These are phyloP conservation scores for Berkeleyomyces rouxiae DNA, from an alignment of 2,329 filamentous ascomycete genomes.

Conservation along the genomic window DNA sequence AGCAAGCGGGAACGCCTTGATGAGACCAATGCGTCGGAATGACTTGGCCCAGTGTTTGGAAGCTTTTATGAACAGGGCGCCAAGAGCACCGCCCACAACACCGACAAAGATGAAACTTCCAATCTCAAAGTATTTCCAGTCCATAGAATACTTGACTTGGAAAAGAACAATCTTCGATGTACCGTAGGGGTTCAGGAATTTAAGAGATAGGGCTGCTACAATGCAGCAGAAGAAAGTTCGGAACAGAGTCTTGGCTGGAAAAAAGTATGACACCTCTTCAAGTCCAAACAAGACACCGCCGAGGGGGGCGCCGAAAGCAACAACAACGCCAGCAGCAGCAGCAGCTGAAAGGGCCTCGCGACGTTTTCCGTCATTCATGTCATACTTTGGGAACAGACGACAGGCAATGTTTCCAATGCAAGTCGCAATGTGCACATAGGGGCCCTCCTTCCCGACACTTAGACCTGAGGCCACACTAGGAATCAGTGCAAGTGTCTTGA, in stretches of 20 bases:
- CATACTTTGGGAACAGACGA: slow-evolving; percentile 87
- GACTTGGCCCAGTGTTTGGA: slow-evolving; percentile 77
- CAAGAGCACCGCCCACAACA: slow-evolving; percentile 64
- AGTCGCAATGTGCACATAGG: slow-evolving; percentile 93
- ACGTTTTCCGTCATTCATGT: slow-evolving; percentile 82
- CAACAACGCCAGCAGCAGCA: slow-evolving; percentile 78
- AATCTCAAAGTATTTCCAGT: slow-evolving; percentile 92
- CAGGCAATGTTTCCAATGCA: slow-evolving; percentile 93
- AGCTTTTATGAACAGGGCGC: slow-evolving; percentile 92
- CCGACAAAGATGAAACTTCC: slow-evolving; percentile 73
- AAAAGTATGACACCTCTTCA: slow-evolving; percentile 94
- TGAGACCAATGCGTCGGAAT: slow-evolving; percentile 63
- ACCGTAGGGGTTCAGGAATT: slow-evolving; percentile 90
- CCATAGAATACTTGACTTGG: slow-evolving; percentile 73
- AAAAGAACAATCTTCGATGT: slow-evolving; percentile 96
- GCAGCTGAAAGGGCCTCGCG: slow-evolving; percentile 87
- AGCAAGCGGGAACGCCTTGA: slow-evolving; percentile 70
- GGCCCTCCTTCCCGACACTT: slow-evolving; percentile 84
- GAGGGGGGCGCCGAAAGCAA: slow-evolving; percentile 78
- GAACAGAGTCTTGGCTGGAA: slow-evolving; percentile 92
- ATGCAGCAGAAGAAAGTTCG: slow-evolving; percentile 98
- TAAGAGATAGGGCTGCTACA: slow-evolving; percentile 73
- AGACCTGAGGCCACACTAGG: slow-evolving; percentile 84
- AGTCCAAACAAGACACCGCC: slow-evolving; percentile 84
- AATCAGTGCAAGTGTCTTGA: slow-evolving; percentile 71